These are phyloP conservation scores for Carex parvula DNA, from an alignment of 176 grass and related monocot species.

Conservation along the genomic window DNA sequence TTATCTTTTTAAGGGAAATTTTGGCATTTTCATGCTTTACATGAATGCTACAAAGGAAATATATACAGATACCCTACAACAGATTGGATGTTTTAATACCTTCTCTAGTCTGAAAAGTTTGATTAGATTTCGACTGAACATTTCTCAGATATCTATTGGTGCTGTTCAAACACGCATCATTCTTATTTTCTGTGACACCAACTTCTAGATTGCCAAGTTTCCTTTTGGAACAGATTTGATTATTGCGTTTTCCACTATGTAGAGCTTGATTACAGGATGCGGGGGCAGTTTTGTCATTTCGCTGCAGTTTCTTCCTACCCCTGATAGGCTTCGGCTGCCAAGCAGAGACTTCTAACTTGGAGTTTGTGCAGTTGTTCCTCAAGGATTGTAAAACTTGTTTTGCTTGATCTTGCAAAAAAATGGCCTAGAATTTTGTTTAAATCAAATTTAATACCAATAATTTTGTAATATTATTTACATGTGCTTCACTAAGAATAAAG, in stretches of 20 bases:
- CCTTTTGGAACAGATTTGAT: not conserved
- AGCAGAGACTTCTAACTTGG: conserved; percentile 14
- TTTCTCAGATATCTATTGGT: conserved; percentile 8
- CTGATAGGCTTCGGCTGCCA: conserved; percentile 18
- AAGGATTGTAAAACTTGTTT: conserved; percentile 29
- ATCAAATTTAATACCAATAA: not conserved
- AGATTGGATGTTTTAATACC: not conserved
- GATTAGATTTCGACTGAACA: not conserved
- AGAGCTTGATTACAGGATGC: not conserved
- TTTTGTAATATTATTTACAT: not conserved
- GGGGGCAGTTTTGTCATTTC: not conserved
- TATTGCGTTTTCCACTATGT: not conserved
- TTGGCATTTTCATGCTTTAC: not conserved
- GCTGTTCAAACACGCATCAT: not conserved
- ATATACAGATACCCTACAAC: not conserved
- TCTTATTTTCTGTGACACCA: not conserved
- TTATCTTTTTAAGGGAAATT: not conserved
- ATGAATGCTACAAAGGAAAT: not conserved
- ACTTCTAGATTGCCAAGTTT: not conserved
- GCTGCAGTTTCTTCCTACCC: conserved; percentile 11
- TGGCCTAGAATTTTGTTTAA: conserved; percentile 19
- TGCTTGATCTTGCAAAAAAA: conserved; percentile 30
- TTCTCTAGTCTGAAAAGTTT: conserved; percentile 14
- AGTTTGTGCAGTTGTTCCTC: conserved; percentile 16
- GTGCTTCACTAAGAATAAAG: not conserved